Conservation (phyloP, 352 stramenopile species). For the Thraustochytrium striatum region DNA sequence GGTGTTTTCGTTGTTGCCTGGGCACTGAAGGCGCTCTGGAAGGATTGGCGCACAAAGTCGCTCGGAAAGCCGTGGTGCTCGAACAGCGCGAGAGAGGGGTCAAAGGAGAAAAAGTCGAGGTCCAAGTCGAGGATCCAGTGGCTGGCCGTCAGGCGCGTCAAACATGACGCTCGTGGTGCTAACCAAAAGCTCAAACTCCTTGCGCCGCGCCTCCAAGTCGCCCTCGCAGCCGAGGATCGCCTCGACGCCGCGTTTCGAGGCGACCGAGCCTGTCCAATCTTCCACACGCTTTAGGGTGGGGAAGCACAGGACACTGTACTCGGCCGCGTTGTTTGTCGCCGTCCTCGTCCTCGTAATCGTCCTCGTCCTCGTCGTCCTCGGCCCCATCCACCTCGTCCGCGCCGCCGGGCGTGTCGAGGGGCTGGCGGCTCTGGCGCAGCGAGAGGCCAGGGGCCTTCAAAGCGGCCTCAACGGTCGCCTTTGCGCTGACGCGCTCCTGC, state of each 20-base stretch:
- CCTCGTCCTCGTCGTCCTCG: background rate
- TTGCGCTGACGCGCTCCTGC: too few relatives aligned
- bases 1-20: background rate
- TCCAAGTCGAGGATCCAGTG: conserved; percentile 37
- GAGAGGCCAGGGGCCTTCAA: too few relatives aligned
- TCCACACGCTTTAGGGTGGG: background rate
- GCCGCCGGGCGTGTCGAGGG: too few relatives aligned
- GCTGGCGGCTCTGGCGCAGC: too few relatives aligned
- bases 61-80: background rate
- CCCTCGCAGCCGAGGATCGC: background rate
- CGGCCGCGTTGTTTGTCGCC: background rate
- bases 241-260: background rate
- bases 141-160: background rate
- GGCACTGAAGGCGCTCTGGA: background rate
- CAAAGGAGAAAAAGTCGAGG: conserved; percentile 24
- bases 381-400: background rate
- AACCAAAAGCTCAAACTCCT: conserved; percentile 1
- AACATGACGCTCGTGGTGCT: background rate
- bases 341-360: background rate
- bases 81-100: conserved; percentile 37
- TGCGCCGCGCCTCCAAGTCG: background rate
- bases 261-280: background rate
- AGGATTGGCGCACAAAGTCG: background rate
- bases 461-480: too few relatives aligned
- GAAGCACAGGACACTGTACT: conserved; percentile 8